Evolutionary conservation across 1,139 yeast genomes (phyloP).

Genomic region (Lodderomyces pseudojiufengensis): DNA sequence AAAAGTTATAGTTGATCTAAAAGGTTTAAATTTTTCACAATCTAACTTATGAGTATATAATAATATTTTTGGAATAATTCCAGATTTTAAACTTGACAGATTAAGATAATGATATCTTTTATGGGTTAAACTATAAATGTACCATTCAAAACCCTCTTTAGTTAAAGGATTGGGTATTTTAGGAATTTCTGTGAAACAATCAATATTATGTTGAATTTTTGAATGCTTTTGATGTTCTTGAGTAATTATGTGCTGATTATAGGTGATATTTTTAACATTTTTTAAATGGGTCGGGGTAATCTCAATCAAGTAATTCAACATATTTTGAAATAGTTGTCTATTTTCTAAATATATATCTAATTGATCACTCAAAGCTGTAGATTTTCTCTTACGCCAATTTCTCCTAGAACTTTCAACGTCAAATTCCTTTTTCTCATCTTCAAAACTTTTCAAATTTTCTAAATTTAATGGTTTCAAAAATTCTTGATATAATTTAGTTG

Average conservation of each 20-base stretch:
- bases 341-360: conserved; percentile 27
- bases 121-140: conserved; percentile 38
- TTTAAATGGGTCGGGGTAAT: conserved; percentile 31
- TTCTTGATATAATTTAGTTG: conserved; percentile 30
- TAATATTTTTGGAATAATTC: conserved; percentile 38
- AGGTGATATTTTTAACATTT: conserved; percentile 12
- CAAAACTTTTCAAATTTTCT: conserved; percentile 32
- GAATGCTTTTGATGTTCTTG: conserved; percentile 15
- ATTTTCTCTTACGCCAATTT: conserved; percentile 23
- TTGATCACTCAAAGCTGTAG: conserved; percentile 18
- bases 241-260: conserved; percentile 3
- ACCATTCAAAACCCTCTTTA: conserved; percentile 30
- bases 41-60: conserved; percentile 38
- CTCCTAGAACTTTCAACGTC: conserved; percentile 21
- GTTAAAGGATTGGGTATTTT: conserved; percentile 29
- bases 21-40: conserved; percentile 26
- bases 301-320: conserved; percentile 31
- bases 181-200: conserved; percentile 27
- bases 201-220: conserved; percentile 4
- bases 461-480: conserved; percentile 36
- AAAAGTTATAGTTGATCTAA: conserved; percentile 36
- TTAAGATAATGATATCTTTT: conserved; percentile 30
- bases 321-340: conserved; percentile 25
- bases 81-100: conserved; percentile 34
- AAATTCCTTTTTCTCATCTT: conserved; percentile 21